phyloP scores from a whole-genome alignment of 2,329 filamentous ascomycete species.

The Aspergillus floridensis region DNA sequence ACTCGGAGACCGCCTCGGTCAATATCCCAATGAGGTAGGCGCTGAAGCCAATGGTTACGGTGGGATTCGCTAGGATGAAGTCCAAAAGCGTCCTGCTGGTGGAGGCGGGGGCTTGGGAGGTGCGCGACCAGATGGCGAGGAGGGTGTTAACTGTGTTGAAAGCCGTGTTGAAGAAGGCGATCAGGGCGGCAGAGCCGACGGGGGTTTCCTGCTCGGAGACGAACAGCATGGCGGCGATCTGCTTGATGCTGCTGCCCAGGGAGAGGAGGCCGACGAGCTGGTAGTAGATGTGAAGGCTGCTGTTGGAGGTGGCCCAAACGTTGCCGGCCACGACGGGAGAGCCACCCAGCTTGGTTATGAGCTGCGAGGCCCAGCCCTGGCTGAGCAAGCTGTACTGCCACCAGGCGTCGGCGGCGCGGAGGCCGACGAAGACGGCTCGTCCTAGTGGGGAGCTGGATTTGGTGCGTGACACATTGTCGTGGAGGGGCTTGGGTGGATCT shows the following conservation, averaged over 20 bases:
- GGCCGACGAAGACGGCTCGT: conserved; percentile 8
- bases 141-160: conserved; percentile 57
- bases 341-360: conserved; percentile 2
- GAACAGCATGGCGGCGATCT: conserved; percentile 9
- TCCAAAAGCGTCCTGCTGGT: conserved; percentile 17
- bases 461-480: conserved; percentile 9
- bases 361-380: conserved; percentile 14
- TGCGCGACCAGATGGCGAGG: conserved; percentile 49
- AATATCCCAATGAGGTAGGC: conserved; percentile 54
- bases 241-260: conserved; percentile 12
- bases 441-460: conserved; percentile 5
- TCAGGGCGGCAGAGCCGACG: conserved; percentile 35
- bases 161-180: conserved; percentile 54
- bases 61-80: conserved; percentile 27
- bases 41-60: conserved; percentile 41
- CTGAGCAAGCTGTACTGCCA: conserved; percentile 8
- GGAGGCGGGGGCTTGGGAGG: conserved; percentile 11
- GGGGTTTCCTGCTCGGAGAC: conserved; percentile 11
- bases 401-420: conserved; percentile 6
- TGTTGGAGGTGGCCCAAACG: no score
- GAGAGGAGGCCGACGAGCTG: conserved; percentile 8
- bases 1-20: conserved; percentile 56
- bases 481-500: neutral
- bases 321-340: neutral
- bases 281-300: conserved; percentile 9